Percentiles rank a stretch among this genome's conserved stretches.
Evolutionary conservation across 768 basidiomycete species (phyloP).

Genomic region (Phanerochaete carnosa): DNA sequence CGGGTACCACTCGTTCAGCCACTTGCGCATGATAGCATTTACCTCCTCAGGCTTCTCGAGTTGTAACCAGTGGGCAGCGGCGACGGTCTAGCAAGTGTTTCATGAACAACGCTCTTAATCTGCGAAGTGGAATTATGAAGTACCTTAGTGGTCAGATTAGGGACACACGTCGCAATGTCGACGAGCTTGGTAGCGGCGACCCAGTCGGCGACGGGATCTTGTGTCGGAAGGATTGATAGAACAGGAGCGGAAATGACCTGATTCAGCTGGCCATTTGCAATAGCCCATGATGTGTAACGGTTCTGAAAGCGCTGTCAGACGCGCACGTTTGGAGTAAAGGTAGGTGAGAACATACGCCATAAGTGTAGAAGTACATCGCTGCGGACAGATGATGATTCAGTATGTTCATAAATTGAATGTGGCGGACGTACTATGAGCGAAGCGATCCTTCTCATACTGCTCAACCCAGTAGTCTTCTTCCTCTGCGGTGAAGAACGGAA

Average conservation of each 20-base stretch:
- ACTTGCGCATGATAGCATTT: conserved; percentile 48
- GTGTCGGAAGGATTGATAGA: conserved; percentile 37
- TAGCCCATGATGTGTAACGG: conserved; percentile 33
- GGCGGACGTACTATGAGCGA: conserved; percentile 52
- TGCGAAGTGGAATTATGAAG: neutral
- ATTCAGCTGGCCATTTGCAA: conserved; percentile 38
- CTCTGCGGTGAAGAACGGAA: conserved; percentile 54
- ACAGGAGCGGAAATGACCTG: conserved; percentile 40
- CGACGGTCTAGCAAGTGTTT: conserved; percentile 36
- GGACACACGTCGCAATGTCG: conserved; percentile 29
- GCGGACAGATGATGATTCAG: neutral
- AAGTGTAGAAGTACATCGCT: conserved; percentile 69
- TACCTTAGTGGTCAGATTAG: conserved; percentile 34
- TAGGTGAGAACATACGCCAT: conserved; percentile 34
- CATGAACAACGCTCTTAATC: neutral
- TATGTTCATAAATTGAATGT: neutral
- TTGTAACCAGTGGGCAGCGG: conserved; percentile 66
- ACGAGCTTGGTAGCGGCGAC: conserved; percentile 24
- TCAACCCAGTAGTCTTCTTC: conserved; percentile 74
- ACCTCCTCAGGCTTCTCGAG: conserved; percentile 53
- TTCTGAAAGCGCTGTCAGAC: conserved; percentile 31
- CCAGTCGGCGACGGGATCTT: conserved; percentile 49
- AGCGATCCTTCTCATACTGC: conserved; percentile 55
- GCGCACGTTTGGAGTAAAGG: neutral
- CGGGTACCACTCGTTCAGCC: conserved; percentile 36